Evolutionary conservation across 441 rosid species (phyloP).

Genomic region (Sinapis alba): DNA sequence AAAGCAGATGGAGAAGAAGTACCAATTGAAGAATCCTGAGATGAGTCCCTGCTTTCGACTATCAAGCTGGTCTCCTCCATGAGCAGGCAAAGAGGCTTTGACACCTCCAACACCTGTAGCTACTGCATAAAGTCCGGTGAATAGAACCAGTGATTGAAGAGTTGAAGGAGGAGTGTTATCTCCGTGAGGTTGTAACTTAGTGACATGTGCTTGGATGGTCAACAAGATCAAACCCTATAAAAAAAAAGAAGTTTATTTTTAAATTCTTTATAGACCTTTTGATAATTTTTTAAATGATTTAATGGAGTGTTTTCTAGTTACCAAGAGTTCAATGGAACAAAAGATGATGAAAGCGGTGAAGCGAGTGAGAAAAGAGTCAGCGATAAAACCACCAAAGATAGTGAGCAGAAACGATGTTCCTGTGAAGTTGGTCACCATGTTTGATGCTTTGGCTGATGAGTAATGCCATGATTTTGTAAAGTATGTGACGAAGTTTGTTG

Average conservation of each 20-base stretch:
- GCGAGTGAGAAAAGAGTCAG: constrained; percentile 59
- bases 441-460: constrained; percentile 55
- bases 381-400: constrained; percentile 56
- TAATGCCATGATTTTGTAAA: constrained; percentile 57
- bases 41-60: constrained; percentile 41
- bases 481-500: constrained; percentile 52
- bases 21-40: constrained; percentile 66
- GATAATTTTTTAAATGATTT: not conserved
- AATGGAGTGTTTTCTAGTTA: constrained; percentile 7
- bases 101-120: constrained; percentile 64
- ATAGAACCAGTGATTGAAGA: constrained; percentile 48
- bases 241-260: not conserved
- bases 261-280: not conserved
- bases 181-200: constrained; percentile 43
- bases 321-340: constrained; percentile 50
- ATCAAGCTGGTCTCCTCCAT: constrained; percentile 64
- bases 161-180: constrained; percentile 41
- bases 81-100: constrained; percentile 61
- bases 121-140: constrained; percentile 49
- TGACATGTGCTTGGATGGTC: constrained; percentile 54
- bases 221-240: constrained; percentile 53
- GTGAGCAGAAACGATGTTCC: constrained; percentile 67
- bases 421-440: constrained; percentile 65
- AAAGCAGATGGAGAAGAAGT: constrained; percentile 51
- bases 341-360: constrained; percentile 50